Evolutionary conservation across 495 filamentous ascomycete species (phyloP).

Genomic region (Penicillium psychrofluorescens): DNA sequence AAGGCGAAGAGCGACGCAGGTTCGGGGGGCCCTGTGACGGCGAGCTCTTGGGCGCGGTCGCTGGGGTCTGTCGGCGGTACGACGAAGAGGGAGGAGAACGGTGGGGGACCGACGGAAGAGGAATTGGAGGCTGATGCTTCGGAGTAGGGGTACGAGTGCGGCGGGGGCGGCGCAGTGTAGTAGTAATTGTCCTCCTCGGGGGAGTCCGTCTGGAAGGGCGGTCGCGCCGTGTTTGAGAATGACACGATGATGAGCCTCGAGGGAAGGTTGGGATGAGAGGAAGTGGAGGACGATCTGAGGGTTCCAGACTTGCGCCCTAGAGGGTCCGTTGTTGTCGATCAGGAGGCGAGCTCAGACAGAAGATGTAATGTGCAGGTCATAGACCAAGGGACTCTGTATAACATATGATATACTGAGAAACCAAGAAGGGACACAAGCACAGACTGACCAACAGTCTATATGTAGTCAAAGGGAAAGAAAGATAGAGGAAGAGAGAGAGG

Average conservation of each 20-base stretch:
- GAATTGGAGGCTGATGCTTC: constrained; percentile 58
- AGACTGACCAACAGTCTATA: neutral
- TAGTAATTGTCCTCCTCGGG: constrained; percentile 43
- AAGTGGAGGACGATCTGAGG: neutral
- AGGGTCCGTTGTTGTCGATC: constrained; percentile 20
- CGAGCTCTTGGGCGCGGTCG: constrained; percentile 37
- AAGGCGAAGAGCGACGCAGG: constrained; percentile 56
- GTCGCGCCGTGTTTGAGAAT: constrained; percentile 53
- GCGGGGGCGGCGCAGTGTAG: constrained; percentile 53
- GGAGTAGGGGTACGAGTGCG: constrained; percentile 56
- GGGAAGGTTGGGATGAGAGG: no score
- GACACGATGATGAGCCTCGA: constrained; percentile 18
- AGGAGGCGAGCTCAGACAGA: constrained; percentile 11
- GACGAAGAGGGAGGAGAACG: constrained; percentile 60
- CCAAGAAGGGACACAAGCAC: neutral
- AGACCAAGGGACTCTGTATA: no score
- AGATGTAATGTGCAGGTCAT: no score
- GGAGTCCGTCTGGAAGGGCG: constrained; percentile 36
- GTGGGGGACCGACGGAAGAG: constrained; percentile 48
- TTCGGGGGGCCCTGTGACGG: constrained; percentile 49
- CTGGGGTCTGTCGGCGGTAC: constrained; percentile 30
- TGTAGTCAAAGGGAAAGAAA: constrained; percentile 1
- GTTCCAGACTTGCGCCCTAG: constrained; percentile 16
- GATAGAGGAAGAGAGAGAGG: constrained; percentile 9
- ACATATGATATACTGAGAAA: neutral